These are phyloP conservation scores for Tetrahymena borealis DNA, from an alignment of 73 alveolate species.

Conservation along the genomic window DNA sequence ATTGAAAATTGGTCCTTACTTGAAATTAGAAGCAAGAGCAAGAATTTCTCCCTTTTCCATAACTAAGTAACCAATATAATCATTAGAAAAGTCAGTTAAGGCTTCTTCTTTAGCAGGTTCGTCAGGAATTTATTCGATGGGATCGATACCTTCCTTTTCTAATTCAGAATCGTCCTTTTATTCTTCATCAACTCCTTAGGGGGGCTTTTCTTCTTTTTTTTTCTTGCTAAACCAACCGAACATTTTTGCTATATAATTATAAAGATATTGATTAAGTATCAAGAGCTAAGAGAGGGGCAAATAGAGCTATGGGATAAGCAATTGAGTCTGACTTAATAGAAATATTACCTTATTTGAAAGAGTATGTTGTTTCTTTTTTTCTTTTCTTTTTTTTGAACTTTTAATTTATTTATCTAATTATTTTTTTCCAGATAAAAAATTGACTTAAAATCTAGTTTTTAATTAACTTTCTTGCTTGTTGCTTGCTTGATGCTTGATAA, in stretches of 20 bases:
- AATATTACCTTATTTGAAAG: too few species aligned
- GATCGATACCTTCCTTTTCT: slow-evolving; percentile 40
- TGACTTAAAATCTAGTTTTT: too few species aligned
- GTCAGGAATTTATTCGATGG: slow-evolving; percentile 19
- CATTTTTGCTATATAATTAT: slow-evolving; percentile 4
- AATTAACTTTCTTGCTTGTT: too few species aligned
- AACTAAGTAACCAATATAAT: slow-evolving; percentile 20
- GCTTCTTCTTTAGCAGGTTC: slow-evolving; percentile 36
- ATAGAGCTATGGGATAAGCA: too few species aligned
- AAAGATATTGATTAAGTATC: too few species aligned
- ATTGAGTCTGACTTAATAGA: too few species aligned
- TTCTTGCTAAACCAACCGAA: slow-evolving; percentile 42
- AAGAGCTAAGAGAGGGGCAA: too few species aligned
- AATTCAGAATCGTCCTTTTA: slow-evolving; percentile 38
- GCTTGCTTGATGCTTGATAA: too few species aligned
- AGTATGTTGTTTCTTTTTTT: background rate
- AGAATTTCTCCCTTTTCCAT: slow-evolving; percentile 21
- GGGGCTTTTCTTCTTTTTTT: slow-evolving; percentile 19
- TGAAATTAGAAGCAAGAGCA: slow-evolving; percentile 9
- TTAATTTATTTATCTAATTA: background rate
- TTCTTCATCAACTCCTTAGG: slow-evolving; percentile 14
- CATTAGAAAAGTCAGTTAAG: slow-evolving; percentile 31
- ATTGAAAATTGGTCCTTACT: background rate
- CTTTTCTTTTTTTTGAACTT: background rate
- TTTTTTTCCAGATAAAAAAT: too few species aligned